Base-by-base conservation (phyloP, 2,329 filamentous ascomycete genomes). In the Ceratocystis ficicola region DNA sequence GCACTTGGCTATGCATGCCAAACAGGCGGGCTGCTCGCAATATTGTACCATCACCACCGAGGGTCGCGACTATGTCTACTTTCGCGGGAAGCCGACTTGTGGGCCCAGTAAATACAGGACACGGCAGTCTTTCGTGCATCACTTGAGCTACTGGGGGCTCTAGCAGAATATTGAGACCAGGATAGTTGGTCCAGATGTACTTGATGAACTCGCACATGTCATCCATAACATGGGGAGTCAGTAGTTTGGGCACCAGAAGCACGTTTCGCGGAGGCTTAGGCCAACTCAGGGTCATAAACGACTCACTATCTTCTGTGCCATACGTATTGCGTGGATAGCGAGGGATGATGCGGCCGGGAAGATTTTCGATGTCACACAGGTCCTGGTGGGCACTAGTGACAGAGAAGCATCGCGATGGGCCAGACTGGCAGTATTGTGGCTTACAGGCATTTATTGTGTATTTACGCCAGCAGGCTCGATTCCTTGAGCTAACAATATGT, bases 11-110 rank as follows among this genome's bases (percentile, higher is more conserved):
- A 57, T 89, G 86, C 46, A 89, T 87, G 67, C 90, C 90, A 76
- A 95, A 72, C 22, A 72, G 81, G 65, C 88, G 92, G 1, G 90
- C 88, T 0, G 91, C 91, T 68, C 89, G 88, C 60, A 96, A 76
- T 65, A 96, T 93, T 1, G 91, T 96, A 68, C 91, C 91, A 74
- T 99, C 94, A 52, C 94, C 94, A 64, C 94, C 94, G 62, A 99
- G 84, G 0, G 94, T 97, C 55, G 90, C 86, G 25, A 93, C 87
- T 67, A 96, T 80, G 72, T 99, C 94, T 67, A 95, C 87, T 76
- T 94, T 96, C 67, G 85, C 79, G 50, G 90, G 84, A 65, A 94
- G 84, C 25, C 78, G 79, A 41, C 78, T 71, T 1, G 80, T 74
- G 64, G 76, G 79, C 65, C 76, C 76, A 44, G 82, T 80, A 72